These are phyloP conservation scores for Didymella pomorum DNA, from an alignment of 2,329 filamentous ascomycete species.

Conservation along the genomic window DNA sequence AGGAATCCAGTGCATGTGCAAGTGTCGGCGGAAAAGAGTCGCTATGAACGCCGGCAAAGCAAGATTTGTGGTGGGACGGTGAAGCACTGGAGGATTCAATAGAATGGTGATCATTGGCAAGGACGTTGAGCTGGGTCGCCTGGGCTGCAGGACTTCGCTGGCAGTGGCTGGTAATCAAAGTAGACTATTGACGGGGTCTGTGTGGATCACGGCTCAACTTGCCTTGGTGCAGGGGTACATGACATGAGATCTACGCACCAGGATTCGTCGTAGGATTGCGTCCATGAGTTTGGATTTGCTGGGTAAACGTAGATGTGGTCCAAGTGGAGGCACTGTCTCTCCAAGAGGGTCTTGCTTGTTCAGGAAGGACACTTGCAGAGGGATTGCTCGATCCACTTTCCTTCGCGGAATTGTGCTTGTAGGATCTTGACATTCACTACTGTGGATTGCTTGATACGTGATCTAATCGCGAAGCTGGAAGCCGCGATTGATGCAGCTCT, in stretches of 20 bases:
- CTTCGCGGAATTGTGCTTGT: too few species aligned
- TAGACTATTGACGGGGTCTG: background rate
- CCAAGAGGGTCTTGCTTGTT: background rate
- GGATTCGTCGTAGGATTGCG: background rate
- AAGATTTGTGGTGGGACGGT: background rate
- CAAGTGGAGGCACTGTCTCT: background rate
- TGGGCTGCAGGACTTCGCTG: background rate
- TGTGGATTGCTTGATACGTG: background rate
- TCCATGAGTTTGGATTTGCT: background rate
- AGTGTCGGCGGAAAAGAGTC: too few species aligned
- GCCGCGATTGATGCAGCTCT: background rate
- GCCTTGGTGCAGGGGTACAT: background rate
- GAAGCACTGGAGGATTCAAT: background rate
- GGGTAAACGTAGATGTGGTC: too few species aligned
- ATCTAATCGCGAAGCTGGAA: background rate
- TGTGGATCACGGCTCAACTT: background rate
- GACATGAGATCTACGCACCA: background rate
- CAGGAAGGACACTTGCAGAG: background rate
- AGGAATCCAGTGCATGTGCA: background rate
- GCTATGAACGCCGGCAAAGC: too few species aligned
- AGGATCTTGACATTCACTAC: background rate
- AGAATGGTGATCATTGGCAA: background rate
- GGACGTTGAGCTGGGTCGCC: background rate
- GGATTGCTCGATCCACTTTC: background rate
- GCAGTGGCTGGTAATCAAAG: background rate